Evolutionary conservation across 768 basidiomycete genomes (phyloP).

Genomic region (Hygrocybe punicea): DNA sequence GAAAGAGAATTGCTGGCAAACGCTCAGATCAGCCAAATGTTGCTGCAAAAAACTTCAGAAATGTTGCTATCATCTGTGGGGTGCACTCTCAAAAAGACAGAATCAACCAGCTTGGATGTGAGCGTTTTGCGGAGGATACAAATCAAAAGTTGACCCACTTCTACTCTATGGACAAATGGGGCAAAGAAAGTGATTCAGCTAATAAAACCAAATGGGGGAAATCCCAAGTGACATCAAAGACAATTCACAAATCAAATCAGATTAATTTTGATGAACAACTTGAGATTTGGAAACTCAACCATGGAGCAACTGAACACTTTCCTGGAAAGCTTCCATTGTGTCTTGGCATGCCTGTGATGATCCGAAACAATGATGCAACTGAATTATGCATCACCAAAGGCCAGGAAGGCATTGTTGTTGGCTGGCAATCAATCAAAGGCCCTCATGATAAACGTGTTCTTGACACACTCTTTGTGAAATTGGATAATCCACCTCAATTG

Average conservation of each 20-base stretch:
- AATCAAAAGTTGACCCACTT: constrained; percentile 9
- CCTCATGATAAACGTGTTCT: constrained; percentile 21
- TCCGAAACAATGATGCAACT: constrained; percentile 27
- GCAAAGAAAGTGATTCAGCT: neutral
- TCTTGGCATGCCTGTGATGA: constrained; percentile 35
- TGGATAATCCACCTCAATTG: constrained; percentile 9
- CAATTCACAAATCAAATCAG: constrained; percentile 1
- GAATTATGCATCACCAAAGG: constrained; percentile 18
- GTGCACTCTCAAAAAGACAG: constrained; percentile 23
- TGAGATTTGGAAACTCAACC: constrained; percentile 22
- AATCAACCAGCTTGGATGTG: constrained; percentile 19
- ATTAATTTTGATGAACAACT: constrained; percentile 14
- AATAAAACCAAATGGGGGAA: neutral
- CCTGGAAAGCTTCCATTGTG: constrained; percentile 30
- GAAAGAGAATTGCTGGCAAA: constrained; percentile 9
- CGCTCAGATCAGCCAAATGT: constrained; percentile 1
- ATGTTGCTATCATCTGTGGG: constrained; percentile 25
- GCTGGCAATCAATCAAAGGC: too few relatives aligned
- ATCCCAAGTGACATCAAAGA: neutral
- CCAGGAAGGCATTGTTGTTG: constrained; percentile 28
- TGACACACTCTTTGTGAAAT: constrained; percentile 11
- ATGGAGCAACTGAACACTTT: constrained; percentile 22
- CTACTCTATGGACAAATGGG: constrained; percentile 9
- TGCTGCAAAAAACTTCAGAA: constrained; percentile 12
- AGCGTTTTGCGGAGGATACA: constrained; percentile 23